Evolutionary conservation across 1,284 basidiomycete species (phyloP).

Genomic region (Apiotrichum gamsii): DNA sequence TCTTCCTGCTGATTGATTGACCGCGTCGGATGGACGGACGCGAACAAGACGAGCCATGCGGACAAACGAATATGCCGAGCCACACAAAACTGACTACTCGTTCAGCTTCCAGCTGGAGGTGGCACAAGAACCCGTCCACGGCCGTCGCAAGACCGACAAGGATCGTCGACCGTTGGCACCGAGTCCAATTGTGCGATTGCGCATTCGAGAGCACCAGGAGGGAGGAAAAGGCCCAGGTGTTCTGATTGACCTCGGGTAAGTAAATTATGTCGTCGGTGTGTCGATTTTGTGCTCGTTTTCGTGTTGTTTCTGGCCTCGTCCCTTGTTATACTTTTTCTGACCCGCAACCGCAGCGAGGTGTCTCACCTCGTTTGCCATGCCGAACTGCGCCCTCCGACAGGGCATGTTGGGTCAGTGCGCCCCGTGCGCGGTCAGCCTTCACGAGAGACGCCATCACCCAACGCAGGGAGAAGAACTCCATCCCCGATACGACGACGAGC

Average conservation of each 20-base stretch:
- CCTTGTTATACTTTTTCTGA: not conserved
- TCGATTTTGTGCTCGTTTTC: too few relatives aligned
- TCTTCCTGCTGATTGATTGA: too few relatives aligned
- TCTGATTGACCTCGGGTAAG: constrained; percentile 12
- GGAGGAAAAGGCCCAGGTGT: not conserved
- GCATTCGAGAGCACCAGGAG: constrained; percentile 16
- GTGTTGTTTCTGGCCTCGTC: too few relatives aligned
- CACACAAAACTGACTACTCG: too few relatives aligned
- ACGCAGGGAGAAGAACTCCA: too few relatives aligned
- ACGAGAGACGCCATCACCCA: too few relatives aligned
- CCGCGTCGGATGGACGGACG: too few relatives aligned
- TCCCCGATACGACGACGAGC: not conserved
- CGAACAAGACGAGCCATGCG: too few relatives aligned
- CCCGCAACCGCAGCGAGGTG: constrained; percentile 21
- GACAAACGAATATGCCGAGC: too few relatives aligned
- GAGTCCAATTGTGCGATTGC: constrained; percentile 26
- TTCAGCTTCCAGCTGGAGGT: constrained; percentile 25
- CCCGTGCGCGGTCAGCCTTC: too few relatives aligned
- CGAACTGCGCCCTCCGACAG: constrained; percentile 8
- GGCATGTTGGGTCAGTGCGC: not conserved
- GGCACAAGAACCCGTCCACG: constrained; percentile 30
- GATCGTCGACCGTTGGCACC: constrained; percentile 31
- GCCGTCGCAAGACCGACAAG: constrained; percentile 33
- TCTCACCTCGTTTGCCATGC: constrained; percentile 25
- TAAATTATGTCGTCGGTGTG: too few relatives aligned